Evolutionary conservation across 2,329 filamentous ascomycete genomes (phyloP), one percentile per base, ranked within the genome.

Genomic region (Cordyceps javanica): DNA sequence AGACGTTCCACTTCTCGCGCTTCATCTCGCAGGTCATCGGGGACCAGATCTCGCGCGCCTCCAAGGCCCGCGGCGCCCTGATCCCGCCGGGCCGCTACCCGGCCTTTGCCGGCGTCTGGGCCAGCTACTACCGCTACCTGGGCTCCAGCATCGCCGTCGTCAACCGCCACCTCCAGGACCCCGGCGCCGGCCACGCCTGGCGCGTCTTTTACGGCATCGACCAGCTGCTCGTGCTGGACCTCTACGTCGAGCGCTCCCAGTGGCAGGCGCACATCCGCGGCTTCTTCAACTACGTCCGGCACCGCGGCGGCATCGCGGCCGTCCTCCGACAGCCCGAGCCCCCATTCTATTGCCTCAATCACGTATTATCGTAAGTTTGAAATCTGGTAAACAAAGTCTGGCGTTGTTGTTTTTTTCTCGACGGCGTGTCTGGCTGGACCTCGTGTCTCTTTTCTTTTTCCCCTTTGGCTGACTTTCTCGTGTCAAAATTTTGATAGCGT

Each of bases 11-110:
- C 13, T 9, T 23, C 38, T 14, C 38, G 2, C 9, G 50, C 3
- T 53, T 53, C n/a, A 13, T 53, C 25, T 42, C 50, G n/a, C 50
- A 53, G 26, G 50, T 53, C 1, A 44, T 53, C 11, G 50, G 38
- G 38, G 50, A 53, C 13, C 50, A 39, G 11, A 42, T 53, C 3
- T 53, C 50, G 0, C 16, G 50, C 3, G 50, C 50, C 8, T 53
- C 50, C 38, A 53, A 53, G 26, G 38, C 50, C 13, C 50, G 50
- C 6, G 50, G 50, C n/a, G 6, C 13, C 11, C 50, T 53, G n/a
- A 32, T 53, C n/a, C 26, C 26, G 19, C 50, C 50, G 3, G 50
- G 50, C 28, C 38, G 25, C 11, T n/a, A 53, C 6, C 25, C 50
- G 8, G 50, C 50, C 13, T 53, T 53, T 23, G 36, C 25, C 3